A percentile compares a stretch with the other conserved stretches of the same genome.
phyloP scores from a whole-genome alignment of 352 stramenopile species.

The Globisporangium viniferum region DNA sequence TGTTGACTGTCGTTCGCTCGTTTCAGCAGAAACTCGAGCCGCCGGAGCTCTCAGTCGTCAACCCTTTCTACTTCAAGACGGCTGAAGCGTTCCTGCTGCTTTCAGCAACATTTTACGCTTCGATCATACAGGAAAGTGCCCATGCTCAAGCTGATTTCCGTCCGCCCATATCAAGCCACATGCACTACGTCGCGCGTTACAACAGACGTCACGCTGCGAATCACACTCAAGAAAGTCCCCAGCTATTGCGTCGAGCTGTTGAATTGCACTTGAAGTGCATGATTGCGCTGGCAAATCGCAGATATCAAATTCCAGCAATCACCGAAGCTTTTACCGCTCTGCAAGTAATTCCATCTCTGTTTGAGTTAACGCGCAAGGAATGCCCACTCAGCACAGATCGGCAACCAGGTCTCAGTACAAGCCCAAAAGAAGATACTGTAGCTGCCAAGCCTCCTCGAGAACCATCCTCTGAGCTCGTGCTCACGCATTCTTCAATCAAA shows the following conservation, averaged over 20 bases:
- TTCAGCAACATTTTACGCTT: slow-evolving; percentile 27
- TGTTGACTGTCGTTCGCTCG: background rate
- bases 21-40: slow-evolving; percentile 4
- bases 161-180: slow-evolving; percentile 27
- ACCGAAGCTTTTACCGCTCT: slow-evolving; percentile 24
- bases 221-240: slow-evolving; percentile 15
- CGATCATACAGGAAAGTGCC: slow-evolving; percentile 17
- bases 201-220: slow-evolving; percentile 17
- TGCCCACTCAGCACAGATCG: background rate
- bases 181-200: slow-evolving; percentile 27
- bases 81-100: slow-evolving; percentile 29
- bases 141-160: slow-evolving; percentile 21
- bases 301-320: slow-evolving; percentile 24
- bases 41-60: background rate
- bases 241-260: slow-evolving; percentile 19
- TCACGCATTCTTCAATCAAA: background rate
- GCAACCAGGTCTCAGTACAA: slow-evolving; percentile 3
- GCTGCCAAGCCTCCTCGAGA: background rate
- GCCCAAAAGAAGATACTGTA: background rate
- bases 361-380: slow-evolving; percentile 17
- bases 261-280: slow-evolving; percentile 38
- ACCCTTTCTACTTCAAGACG: slow-evolving; percentile 16
- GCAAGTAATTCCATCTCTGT: slow-evolving; percentile 21
- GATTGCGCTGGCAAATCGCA: slow-evolving; percentile 33
- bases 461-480: background rate